Base-by-base conservation (phyloP, 1,139 yeast species). In the Kodamaea plutei region DNA sequence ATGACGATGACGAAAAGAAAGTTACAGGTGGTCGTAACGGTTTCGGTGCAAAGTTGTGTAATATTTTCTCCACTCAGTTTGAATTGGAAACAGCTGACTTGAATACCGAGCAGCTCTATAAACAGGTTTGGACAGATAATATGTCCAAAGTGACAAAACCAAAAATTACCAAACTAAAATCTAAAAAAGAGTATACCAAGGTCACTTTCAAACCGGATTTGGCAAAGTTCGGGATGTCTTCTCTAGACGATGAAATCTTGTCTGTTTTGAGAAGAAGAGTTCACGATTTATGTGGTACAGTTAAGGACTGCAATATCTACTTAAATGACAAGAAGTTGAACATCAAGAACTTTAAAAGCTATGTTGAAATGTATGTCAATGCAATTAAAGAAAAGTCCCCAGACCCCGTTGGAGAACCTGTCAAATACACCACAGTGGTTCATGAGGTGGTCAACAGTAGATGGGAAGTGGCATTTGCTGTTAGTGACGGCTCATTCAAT, bases 11-110 rank as follows among this genome's bases (percentile, higher is more conserved):
- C 43, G 84, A 91, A 51, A 85, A 84, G 61, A 93, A 93, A 56
- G 97, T 93, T 16, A 87, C 96, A 2, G 99, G 98, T 65, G 99
- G 99, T 58, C 78, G 99, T 68, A 93, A 93, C 54, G 98, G 98
- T 43, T 93, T 78, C 54, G 99, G 99, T 59, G 98, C 99, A 29
- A 93, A 93, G 55, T 66, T 68, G 37, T 93, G 56, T 85, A 94
- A 72, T 84, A 93, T 61, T 84, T 93, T 46, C 87, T 88, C 96
- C 14, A 84, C 89, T 3, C 84, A 84, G 49, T 93, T 93, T 52
- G 73, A 69, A 11, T 72, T 93, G 23, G 96, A 89, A 54, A 93
- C 99, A 5, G 94, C 95, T 7, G 96, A 91, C 54, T 73, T 77
- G 37, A 64, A 59, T 29, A 65, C 69, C 8, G 79, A 73, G 26